Evolutionary conservation across 768 basidiomycete genomes (phyloP).

Genomic region (Boletus pseudo-olivaceus): DNA sequence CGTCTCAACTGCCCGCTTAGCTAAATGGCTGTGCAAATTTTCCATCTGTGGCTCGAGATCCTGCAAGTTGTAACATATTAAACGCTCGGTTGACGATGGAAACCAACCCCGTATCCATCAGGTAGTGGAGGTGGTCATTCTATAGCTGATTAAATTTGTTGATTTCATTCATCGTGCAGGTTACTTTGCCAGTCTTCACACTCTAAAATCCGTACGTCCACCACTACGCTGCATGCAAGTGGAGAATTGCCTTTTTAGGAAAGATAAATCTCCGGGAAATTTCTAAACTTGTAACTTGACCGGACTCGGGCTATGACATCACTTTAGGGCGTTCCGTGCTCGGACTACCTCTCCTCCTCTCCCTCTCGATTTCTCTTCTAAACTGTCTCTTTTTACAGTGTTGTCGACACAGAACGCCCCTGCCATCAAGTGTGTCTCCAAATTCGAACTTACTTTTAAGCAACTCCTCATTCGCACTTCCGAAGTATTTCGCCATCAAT

Average conservation of each 20-base stretch:
- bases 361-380: slow-evolving; percentile 23
- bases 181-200: too few species aligned
- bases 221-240: too few species aligned
- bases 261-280: background rate
- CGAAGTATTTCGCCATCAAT: slow-evolving; percentile 60
- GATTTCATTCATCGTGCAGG: too few species aligned
- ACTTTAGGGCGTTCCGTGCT: too few species aligned
- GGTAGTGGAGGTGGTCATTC: too few species aligned
- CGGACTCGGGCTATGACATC: background rate
- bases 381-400: slow-evolving; percentile 76
- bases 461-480: slow-evolving; percentile 59
- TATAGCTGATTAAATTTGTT: too few species aligned
- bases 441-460: slow-evolving; percentile 49
- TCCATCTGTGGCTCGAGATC: background rate
- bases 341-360: slow-evolving; percentile 56
- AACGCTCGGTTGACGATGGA: too few species aligned
- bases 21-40: slow-evolving; percentile 17
- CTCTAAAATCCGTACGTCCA: too few species aligned
- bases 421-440: slow-evolving; percentile 76
- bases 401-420: slow-evolving; percentile 46
- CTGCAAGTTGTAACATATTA: too few species aligned
- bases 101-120: background rate
- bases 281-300: background rate
- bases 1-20: background rate
- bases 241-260: background rate